Evolutionary conservation across 768 basidiomycete species (phyloP), one percentile per base, ranked within the genome.

Genomic region (Lactarius quietus): DNA sequence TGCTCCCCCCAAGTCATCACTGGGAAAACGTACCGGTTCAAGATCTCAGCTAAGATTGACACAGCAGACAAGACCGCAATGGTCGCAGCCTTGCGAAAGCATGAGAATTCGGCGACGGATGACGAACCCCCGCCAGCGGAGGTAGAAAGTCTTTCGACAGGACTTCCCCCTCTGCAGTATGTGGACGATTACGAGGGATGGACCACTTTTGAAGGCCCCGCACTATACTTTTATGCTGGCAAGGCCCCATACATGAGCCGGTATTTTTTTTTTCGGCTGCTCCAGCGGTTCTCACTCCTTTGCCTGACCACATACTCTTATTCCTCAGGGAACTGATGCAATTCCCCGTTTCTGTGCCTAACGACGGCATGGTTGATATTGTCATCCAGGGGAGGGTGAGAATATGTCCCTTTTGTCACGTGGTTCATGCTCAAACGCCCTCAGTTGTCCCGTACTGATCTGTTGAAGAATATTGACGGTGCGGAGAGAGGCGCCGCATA

Each of bases 351-450:
- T 90, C 90, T 26, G 73, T 88, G 57, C 89, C 91, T 0, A 84
- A 89, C 65, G 91, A 95, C 71, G 91, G 92, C 0, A 74, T 86
- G 35, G 86, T 94, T 59, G 92, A 93, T 70, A 74, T 94, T 51
- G 81, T 83, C 51, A 79, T 83, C 43, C 86, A 92, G 78, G 82
- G 84, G 61, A 68, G 79, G 63, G 92, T 90, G 71, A 41, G 84
- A 20, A 52, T 29, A 20, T 26, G 75, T 28, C n/a, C 38, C 7
- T 53, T 57, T 54, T 17, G 18, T 56, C 20, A 51, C 59, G 60
- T 57, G 56, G 57, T 28, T 59, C 61, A 57, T 29, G 28, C 43
- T n/a, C 53, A 31, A 51, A 59, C 52, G 15, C 54, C 45, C 8
- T 36, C 41, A 87, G 85, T 73, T 81, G 8, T 77, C 81, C 17